These are phyloP conservation scores for Marasmius fiardii DNA, from an alignment of 1,284 basidiomycete species.

Conservation along the genomic window DNA sequence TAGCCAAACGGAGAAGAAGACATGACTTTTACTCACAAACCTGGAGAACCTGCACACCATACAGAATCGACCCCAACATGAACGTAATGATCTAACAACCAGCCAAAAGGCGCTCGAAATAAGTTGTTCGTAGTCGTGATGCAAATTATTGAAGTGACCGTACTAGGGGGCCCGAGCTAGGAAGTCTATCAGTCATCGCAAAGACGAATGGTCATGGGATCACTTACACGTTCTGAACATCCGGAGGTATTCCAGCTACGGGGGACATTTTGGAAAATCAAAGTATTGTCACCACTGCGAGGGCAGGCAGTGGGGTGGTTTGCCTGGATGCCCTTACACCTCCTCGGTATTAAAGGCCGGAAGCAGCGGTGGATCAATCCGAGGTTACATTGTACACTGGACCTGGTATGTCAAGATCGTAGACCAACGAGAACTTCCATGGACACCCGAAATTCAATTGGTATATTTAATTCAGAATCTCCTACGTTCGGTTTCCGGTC, in stretches of 20 bases:
- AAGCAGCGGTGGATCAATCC: too few species aligned
- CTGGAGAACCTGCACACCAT: background rate
- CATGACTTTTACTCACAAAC: background rate
- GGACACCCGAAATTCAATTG: too few species aligned
- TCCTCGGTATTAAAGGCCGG: background rate
- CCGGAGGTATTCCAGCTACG: background rate
- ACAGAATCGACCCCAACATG: background rate
- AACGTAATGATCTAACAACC: background rate
- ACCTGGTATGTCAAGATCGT: too few species aligned
- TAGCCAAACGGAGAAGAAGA: background rate
- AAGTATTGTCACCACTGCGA: too few species aligned
- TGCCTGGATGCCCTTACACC: background rate
- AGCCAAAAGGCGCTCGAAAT: background rate
- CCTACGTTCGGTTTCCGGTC: too few species aligned
- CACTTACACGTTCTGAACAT: background rate
- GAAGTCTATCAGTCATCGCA: background rate
- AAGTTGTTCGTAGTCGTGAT: too few species aligned
- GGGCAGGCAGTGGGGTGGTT: too few species aligned
- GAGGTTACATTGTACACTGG: too few species aligned
- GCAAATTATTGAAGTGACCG: too few species aligned
- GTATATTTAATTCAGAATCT: too few species aligned
- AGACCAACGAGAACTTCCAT: too few species aligned
- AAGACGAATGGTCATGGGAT: background rate
- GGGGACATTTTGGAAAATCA: background rate
- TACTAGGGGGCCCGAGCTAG: background rate